phyloP scores from a whole-genome alignment of 768 basidiomycete genomes.

The Phanerochaete sordida region DNA sequence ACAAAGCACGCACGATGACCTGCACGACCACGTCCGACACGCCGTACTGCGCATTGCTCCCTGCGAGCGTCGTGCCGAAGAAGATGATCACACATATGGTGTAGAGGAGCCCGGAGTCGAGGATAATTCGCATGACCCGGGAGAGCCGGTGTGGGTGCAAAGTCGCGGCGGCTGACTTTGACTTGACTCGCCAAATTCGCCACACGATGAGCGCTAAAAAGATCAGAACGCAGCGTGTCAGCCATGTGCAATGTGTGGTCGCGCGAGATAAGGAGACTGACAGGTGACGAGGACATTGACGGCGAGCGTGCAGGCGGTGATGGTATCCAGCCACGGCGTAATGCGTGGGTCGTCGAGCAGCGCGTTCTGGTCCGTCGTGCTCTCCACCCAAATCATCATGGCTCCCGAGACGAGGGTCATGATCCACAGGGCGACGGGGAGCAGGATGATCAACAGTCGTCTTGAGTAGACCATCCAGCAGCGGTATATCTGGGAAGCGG shows the following conservation, averaged over 20 bases:
- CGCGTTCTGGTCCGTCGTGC: not conserved
- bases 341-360: conserved; percentile 4
- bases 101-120: conserved; percentile 13
- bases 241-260: not conserved
- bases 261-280: not conserved
- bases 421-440: conserved; percentile 3
- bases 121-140: conserved; percentile 9
- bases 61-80: conserved; percentile 11
- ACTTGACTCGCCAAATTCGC: conserved; percentile 9
- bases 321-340: conserved; percentile 6
- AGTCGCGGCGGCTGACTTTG: not conserved
- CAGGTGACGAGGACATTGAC: conserved; percentile 11
- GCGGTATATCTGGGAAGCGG: conserved; percentile 1
- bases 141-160: conserved; percentile 2
- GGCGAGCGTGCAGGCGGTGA: conserved; percentile 3
- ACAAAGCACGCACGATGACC: conserved; percentile 9
- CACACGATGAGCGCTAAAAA: conserved; percentile 10
- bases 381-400: conserved; percentile 6
- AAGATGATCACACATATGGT: conserved; percentile 10
- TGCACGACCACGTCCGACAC: conserved; percentile 11
- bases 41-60: conserved; percentile 12
- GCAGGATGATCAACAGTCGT: not conserved
- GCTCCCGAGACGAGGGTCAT: conserved; percentile 3
- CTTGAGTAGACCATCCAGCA: conserved; percentile 9
- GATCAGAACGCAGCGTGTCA: not conserved